Evolutionary conservation across 1,284 basidiomycete species (phyloP), one percentile per base, ranked within the genome.

Genomic region (Puccinia polysora): DNA sequence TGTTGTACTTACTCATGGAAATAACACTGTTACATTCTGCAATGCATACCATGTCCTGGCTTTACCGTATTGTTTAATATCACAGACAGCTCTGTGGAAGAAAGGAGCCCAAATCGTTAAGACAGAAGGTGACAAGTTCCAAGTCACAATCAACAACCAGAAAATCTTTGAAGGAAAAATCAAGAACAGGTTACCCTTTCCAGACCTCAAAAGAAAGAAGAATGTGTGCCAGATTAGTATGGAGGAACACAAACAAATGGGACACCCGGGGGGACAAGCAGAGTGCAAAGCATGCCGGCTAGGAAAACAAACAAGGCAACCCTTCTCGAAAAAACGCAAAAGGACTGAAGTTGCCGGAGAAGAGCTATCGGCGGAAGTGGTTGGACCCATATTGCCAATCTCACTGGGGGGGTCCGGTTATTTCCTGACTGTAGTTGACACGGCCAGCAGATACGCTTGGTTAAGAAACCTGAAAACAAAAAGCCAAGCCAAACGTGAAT

Each of bases 401-500:
- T 62, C 59, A n/a, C 40, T 62, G n/a, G 59, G 59, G 28, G 59
- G 59, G 28, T 40, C 59, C 18, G 45, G 15, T 43, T 62, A 62
- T 25, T n/a, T 45, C 23, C 18, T 62, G n/a, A 30, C 20, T 34
- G 25, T 62, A 43, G 59, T 62, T 43, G 59, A 62, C 45, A 62
- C 36, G 20, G 59, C 59, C 8, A 43, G 32, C n/a, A 10, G 34
- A n/a, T 62, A 43, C 40, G 14, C 34, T 40, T 62, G 36, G 59
- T 34, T 62, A 20, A 40, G 40, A 6, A 43, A 10, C 10, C 20
- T 62, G 8, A 45, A 62, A 36, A 15, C 15, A 8, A 62, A 62
- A 62, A 20, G 18, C 4, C n/a, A 45, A n/a, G 34, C 59, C n/a
- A 8, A 34, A 23, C 10, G 38, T 20, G 59, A 40, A 43, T n/a